Percentiles rank a stretch among this genome's conserved stretches.
phyloP scores from a whole-genome alignment of 169 alveolate species.

The Babesia microti region DNA sequence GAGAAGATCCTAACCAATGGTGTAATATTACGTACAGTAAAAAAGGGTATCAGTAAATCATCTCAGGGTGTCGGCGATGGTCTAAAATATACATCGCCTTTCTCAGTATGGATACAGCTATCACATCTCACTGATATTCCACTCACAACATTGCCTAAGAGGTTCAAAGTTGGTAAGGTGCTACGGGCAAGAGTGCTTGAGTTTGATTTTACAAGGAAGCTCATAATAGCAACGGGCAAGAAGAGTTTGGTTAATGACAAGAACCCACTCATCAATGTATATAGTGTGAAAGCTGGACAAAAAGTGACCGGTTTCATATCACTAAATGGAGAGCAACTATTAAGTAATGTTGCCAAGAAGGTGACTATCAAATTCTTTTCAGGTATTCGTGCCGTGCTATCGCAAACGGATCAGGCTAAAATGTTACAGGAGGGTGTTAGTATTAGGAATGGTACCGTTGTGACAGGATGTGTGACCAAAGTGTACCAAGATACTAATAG shows the following conservation, averaged over 20 bases:
- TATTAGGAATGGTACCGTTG: slow-evolving; percentile 23
- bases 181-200: slow-evolving; percentile 32
- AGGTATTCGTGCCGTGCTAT: slow-evolving; percentile 19
- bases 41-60: no score
- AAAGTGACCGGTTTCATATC: slow-evolving; percentile 23
- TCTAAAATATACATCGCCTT: no score
- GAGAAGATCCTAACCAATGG: slow-evolving; percentile 20
- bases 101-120: slow-evolving; percentile 25
- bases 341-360: background rate
- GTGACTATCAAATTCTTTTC: slow-evolving; percentile 22
- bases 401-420: slow-evolving; percentile 9
- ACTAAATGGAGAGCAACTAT: background rate
- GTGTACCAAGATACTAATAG: slow-evolving; percentile 12
- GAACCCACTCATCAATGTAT: slow-evolving; percentile 10
- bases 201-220: slow-evolving; percentile 26
- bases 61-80: no score
- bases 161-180: slow-evolving; percentile 12
- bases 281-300: slow-evolving; percentile 20
- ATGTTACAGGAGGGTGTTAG: slow-evolving; percentile 13
- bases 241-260: slow-evolving; percentile 18
- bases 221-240: slow-evolving; percentile 31
- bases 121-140: slow-evolving; percentile 45
- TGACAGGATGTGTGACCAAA: slow-evolving; percentile 20
- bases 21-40: slow-evolving; percentile 26
- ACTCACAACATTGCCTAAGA: slow-evolving; percentile 23